Base-by-base conservation (phyloP, 2,329 filamentous ascomycete genomes). In the Parastagonospora avenae region DNA sequence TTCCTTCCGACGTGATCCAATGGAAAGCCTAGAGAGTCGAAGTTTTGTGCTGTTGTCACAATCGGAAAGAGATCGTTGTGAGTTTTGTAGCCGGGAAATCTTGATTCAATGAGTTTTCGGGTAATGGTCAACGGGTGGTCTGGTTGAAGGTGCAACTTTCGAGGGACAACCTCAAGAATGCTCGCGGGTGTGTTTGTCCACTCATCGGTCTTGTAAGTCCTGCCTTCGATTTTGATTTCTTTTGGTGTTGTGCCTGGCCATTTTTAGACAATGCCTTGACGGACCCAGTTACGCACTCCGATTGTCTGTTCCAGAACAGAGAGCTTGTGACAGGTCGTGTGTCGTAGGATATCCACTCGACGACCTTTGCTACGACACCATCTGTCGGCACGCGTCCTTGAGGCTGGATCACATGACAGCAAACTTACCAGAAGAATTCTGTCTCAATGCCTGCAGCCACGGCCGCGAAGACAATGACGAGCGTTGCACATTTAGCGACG, bases 11-110 rank as follows among this genome's bases (percentile, higher is more conserved):
- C 90, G 66, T 99, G 94, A 71, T 97, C 89, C 6, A 80, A 67
- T 0, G 92, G 89, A 70, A 99, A 97, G 38, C 92, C 92, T 7
- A 99, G 80, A n/a, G 92, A 94, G 76, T 99, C 94, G 71, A 99
- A 99, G 74, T 99, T 99, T 70, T 97, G 89, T 9, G 80, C 76
- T 2, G 91, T 89, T 30, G 88, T 87, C 19, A 97, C 94, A 35
- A 97, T 86, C 0, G 94, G 93, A 60, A 88, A 86, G 66, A 92
- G 85, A 46, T 85, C 80, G 67, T 91, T 91, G 79, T 97, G 85
- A 65, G 89, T 86, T 52, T 84, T 85, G 77, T 87, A 97, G 8
- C 82, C 71, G 0, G 91, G 87, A 71, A 97, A 99, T 55, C 88
- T 87, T 47, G 90, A 91, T 77, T 97, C 90, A 68, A 99, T 95